phyloP scores from a whole-genome alignment of 306 rosid genomes.

The Sophora flavescens region DNA sequence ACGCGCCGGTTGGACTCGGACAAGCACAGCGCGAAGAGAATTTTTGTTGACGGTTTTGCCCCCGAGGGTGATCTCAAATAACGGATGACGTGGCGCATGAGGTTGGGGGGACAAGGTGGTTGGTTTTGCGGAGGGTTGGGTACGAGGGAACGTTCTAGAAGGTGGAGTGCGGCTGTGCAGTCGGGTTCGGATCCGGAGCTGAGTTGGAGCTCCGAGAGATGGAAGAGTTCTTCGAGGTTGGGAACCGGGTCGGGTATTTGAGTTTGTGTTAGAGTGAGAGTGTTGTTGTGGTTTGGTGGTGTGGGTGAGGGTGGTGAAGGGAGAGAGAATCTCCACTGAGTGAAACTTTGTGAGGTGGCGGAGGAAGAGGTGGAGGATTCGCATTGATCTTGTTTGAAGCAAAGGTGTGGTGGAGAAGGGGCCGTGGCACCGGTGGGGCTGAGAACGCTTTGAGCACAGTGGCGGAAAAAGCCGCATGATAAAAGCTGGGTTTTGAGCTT shows the following conservation, averaged over 20 bases:
- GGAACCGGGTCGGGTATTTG: slow-evolving; percentile 48
- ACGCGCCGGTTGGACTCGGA: slow-evolving; percentile 77
- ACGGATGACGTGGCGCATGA: slow-evolving; percentile 66
- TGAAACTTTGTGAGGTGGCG: slow-evolving; percentile 92
- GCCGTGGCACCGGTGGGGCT: slow-evolving; percentile 72
- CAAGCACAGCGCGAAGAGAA: slow-evolving; percentile 82
- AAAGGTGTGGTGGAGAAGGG: slow-evolving; percentile 46
- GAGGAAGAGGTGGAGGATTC: slow-evolving; percentile 77
- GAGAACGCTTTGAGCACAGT: slow-evolving; percentile 80
- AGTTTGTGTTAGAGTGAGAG: slow-evolving; percentile 29
- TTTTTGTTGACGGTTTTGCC: slow-evolving; percentile 69
- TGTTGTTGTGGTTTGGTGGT: background rate
- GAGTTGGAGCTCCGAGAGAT: slow-evolving; percentile 74
- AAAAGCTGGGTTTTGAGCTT: slow-evolving; percentile 92
- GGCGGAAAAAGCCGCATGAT: slow-evolving; percentile 94
- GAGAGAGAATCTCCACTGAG: slow-evolving; percentile 88
- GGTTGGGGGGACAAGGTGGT: slow-evolving; percentile 72
- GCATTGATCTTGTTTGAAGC: slow-evolving; percentile 51
- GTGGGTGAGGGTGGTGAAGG: slow-evolving; percentile 45
- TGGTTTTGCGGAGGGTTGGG: slow-evolving; percentile 82
- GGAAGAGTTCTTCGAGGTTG: slow-evolving; percentile 77
- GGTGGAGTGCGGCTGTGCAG: slow-evolving; percentile 68
- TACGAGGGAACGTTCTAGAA: slow-evolving; percentile 80
- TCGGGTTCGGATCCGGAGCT: slow-evolving; percentile 62
- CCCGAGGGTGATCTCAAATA: slow-evolving; percentile 52